These are phyloP conservation scores for Paecilomyces sp. DNA, from an alignment of 2,329 filamentous ascomycete genomes.

Conservation along the genomic window DNA sequence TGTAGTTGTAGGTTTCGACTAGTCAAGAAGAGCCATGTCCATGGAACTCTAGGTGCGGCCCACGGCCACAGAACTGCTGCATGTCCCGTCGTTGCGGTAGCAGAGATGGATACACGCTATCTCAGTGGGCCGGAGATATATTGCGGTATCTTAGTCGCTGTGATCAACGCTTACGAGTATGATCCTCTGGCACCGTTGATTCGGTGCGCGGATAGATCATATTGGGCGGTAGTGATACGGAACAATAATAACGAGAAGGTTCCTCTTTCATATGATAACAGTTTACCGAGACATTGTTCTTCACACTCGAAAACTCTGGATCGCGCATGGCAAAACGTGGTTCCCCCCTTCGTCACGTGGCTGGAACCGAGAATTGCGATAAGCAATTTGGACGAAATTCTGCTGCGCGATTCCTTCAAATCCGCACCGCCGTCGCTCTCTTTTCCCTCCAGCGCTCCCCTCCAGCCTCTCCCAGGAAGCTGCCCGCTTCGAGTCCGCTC, in stretches of 20 bases:
- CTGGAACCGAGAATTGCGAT: not conserved
- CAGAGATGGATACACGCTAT: not conserved
- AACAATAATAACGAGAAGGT: not conserved
- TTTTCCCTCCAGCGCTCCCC: not conserved
- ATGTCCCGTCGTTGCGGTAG: not conserved
- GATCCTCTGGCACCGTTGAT: too few relatives aligned
- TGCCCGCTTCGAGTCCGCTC: too few relatives aligned
- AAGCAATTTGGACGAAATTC: not conserved
- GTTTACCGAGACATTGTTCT: not conserved
- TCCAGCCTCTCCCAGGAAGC: not conserved
- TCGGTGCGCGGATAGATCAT: too few relatives aligned
- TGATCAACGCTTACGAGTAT: not conserved
- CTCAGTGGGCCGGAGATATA: not conserved
- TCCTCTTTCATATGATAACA: not conserved
- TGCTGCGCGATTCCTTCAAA: not conserved
- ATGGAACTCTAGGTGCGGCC: not conserved
- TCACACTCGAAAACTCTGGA: too few relatives aligned
- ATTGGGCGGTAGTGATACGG: not conserved
- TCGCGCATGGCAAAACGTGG: not conserved
- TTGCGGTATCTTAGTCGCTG: not conserved
- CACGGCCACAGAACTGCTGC: not conserved
- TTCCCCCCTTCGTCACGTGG: not conserved
- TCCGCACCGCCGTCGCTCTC: not conserved
- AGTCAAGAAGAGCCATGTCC: not conserved
- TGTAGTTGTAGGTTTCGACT: not conserved